A percentile compares a stretch with the other conserved stretches of the same genome.
Conservation (phyloP, 1,284 basidiomycete genomes). For the Leccinum fuscescens region DNA sequence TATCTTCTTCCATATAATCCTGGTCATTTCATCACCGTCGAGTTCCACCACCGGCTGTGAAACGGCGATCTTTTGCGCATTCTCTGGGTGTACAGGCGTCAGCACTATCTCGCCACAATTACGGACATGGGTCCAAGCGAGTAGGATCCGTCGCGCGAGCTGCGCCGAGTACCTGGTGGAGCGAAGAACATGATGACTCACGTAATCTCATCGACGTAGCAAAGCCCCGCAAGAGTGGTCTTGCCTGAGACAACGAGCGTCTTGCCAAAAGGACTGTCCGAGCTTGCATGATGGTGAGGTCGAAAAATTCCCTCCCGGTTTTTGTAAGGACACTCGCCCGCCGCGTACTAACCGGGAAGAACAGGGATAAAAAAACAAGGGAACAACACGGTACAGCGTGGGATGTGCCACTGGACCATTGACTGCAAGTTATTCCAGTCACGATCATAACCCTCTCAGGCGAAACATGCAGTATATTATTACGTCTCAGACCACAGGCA, state of each 20-base stretch:
- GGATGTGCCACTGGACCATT: constrained; percentile 8
- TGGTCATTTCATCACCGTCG: constrained; percentile 96
- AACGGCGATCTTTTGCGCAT: constrained; percentile 70
- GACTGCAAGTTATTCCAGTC: neutral
- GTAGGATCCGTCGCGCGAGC: neutral
- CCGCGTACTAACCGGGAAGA: constrained; percentile 20
- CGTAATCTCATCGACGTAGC: constrained; percentile 28
- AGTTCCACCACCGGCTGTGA: constrained; percentile 94
- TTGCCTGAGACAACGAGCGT: constrained; percentile 27
- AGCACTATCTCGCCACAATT: neutral
- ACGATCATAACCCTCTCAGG: neutral
- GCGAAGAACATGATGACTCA: constrained; percentile 21
- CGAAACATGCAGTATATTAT: neutral
- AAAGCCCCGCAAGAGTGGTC: constrained; percentile 27
- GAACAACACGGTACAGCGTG: constrained; percentile 27
- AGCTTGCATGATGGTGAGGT: constrained; percentile 5
- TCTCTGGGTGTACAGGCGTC: constrained; percentile 21
- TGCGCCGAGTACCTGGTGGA: constrained; percentile 3
- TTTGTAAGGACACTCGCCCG: constrained; percentile 26
- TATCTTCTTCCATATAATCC: constrained; percentile 99
- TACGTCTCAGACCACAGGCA: neutral
- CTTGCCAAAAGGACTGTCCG: constrained; percentile 26
- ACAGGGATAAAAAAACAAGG: constrained; percentile 2
- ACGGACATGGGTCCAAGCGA: neutral
- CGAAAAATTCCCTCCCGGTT: constrained; percentile 8